Percentiles rank a stretch among this genome's conserved stretches.
Conservation (phyloP, 345 rosid species). For the Zanthoxylum bungeanum region DNA sequence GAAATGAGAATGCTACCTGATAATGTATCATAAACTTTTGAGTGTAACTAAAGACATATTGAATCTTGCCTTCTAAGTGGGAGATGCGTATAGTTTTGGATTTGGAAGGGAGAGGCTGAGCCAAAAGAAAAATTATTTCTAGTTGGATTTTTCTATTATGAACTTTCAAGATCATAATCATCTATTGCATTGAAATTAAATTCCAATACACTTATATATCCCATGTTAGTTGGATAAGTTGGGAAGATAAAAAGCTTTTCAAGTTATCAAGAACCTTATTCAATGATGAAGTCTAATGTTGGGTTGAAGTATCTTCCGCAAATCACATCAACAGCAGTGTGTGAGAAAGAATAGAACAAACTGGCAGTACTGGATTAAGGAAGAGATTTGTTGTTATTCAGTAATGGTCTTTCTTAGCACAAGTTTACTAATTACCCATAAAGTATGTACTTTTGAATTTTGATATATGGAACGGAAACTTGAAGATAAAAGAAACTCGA, state of each 20-base stretch:
- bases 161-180: neutral
- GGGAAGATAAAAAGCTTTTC: neutral
- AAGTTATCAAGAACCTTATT: neutral
- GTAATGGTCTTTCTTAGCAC: neutral
- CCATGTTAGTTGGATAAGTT: slow-evolving; percentile 10
- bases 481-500: too few species aligned
- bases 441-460: too few species aligned
- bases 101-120: neutral
- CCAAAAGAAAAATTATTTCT: neutral
- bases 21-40: neutral
- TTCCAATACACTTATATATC: neutral
- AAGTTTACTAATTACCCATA: neutral
- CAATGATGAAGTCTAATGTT: neutral
- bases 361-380: neutral
- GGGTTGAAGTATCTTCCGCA: neutral
- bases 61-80: slow-evolving; percentile 35
- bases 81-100: neutral
- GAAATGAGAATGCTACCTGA: neutral
- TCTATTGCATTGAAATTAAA: slow-evolving; percentile 6
- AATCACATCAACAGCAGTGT: slow-evolving; percentile 13
- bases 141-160: neutral
- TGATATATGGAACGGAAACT: too few species aligned
- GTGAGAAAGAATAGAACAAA: neutral
- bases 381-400: neutral
- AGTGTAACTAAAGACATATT: slow-evolving; percentile 1